Base-by-base conservation (phyloP, 805 yeast genomes). In the Candida taoyuanica region DNA sequence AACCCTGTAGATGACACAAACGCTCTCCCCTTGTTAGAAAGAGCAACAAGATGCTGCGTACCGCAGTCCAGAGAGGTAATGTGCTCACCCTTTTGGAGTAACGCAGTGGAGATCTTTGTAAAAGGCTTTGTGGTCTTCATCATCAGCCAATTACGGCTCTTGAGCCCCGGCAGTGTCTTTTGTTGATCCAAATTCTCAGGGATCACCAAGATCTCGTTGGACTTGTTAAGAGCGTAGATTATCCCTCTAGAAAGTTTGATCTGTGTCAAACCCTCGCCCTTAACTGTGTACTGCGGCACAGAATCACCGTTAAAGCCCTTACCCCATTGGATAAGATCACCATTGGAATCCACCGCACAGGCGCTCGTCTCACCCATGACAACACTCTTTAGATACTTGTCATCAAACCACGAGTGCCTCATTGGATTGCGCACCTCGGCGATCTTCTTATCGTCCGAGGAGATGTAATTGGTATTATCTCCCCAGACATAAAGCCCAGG, bases 241-340 rank as follows among this genome's bases (percentile, higher is more conserved):
- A 58, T 58, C n/a, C 74, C 75, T 40, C 73, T 74, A 11, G 89
- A 77, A 29, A 76, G 58, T 33, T 67, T 63, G 3, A 70, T 73
- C 17, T 63, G 55, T 2, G 39, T 44, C 20, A 82, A 53, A 7
- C 70, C 57, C 46, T 74, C 67, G 7, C 78, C 78, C 32, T 62
- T 65, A 14, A 81, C 44, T 3, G 77, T 61, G 17, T 53, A 40
- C 33, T 52, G 40, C 3, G 72, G 70, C 2, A 45, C 46, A 1
- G 48, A 45, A 14, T 65, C 58, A 13, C 48, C 41, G 30, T 59
- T 53, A 37, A 53, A 54, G 1, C 70, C 73, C 20, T 58, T 52
- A n/a, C 78, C 77, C 85, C 89, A 86, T 54, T 82, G 84, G 39
- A 76, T 78, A 23, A 87, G 67, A 51, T 82, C 74, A 15, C 97